Evolutionary conservation across 345 rosid species (phyloP).

Genomic region (Syzygium jambos): DNA sequence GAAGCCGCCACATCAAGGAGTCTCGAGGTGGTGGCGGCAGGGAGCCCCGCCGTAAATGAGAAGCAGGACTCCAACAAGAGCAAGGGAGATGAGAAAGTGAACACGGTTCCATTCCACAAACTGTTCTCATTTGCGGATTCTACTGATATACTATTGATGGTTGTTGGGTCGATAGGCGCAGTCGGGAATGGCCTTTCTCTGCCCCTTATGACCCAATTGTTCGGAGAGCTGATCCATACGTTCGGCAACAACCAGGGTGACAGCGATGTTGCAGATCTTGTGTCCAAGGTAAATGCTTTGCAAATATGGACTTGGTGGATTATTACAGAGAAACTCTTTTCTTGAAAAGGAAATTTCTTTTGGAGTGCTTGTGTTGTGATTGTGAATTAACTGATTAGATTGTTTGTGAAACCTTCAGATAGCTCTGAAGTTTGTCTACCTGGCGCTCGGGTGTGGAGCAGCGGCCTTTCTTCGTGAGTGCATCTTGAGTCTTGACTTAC

Average conservation of each 20-base stretch:
- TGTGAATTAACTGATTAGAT: not conserved
- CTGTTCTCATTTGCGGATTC: constrained; percentile 64
- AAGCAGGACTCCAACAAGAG: constrained; percentile 10
- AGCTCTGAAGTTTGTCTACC: constrained; percentile 63
- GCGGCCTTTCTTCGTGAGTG: constrained; percentile 73
- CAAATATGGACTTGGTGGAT: not conserved
- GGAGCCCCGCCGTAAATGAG: constrained; percentile 1
- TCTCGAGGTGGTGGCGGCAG: constrained; percentile 13
- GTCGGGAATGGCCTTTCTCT: constrained; percentile 54
- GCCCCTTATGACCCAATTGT: constrained; percentile 72
- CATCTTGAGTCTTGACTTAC: not conserved
- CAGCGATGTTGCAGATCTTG: constrained; percentile 15
- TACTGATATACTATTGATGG: constrained; percentile 47
- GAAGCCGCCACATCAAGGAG: constrained; percentile 37
- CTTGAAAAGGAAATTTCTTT: not conserved
- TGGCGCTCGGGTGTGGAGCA: constrained; percentile 53
- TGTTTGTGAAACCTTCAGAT: constrained; percentile 26
- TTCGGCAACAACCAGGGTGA: constrained; percentile 55
- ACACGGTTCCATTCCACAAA: constrained; percentile 55
- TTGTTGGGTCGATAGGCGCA: constrained; percentile 60
- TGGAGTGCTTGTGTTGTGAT: not conserved
- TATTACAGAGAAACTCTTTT: not conserved
- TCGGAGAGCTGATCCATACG: constrained; percentile 51
- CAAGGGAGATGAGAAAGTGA: constrained; percentile 26
- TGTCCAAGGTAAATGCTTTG: constrained; percentile 40